These are phyloP conservation scores for Wickerhamia fluorescens DNA, from an alignment of 805 yeast species.

Conservation along the genomic window DNA sequence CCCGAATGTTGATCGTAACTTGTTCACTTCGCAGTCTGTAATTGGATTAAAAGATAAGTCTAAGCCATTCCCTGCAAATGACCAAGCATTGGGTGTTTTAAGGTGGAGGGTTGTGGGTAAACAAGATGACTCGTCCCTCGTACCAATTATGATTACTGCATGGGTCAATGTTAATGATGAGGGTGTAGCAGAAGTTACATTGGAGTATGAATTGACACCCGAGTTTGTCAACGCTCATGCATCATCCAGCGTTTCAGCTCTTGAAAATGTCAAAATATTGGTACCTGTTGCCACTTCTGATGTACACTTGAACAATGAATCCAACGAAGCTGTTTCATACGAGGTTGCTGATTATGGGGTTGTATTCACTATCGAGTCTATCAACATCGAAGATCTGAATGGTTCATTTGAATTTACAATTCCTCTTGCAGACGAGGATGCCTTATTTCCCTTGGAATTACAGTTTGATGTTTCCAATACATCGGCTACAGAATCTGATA, in stretches of 20 bases:
- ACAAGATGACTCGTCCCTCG: slow-evolving; percentile 38
- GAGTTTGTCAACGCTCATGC: slow-evolving; percentile 23
- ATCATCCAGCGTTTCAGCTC: slow-evolving; percentile 25
- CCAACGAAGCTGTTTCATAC: slow-evolving; percentile 42
- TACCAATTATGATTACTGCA: slow-evolving; percentile 70
- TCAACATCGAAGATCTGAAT: slow-evolving; percentile 45
- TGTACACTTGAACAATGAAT: slow-evolving; percentile 43
- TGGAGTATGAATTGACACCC: slow-evolving; percentile 76
- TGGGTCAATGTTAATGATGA: slow-evolving; percentile 73
- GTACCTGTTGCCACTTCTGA: slow-evolving; percentile 63
- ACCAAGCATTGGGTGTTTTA: slow-evolving; percentile 82
- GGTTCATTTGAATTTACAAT: slow-evolving; percentile 79
- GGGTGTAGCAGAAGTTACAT: slow-evolving; percentile 62
- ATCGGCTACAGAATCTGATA: slow-evolving; percentile 31
- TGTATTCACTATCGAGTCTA: slow-evolving; percentile 52
- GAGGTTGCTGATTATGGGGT: slow-evolving; percentile 64
- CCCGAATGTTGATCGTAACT: slow-evolving; percentile 84
- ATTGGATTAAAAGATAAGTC: slow-evolving; percentile 71
- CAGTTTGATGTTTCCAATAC: slow-evolving; percentile 46
- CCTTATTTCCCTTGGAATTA: slow-evolving; percentile 82
- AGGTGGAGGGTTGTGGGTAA: slow-evolving; percentile 81
- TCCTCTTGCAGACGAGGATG: slow-evolving; percentile 71
- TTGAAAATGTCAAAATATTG: slow-evolving; percentile 48
- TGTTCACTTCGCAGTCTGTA: slow-evolving; percentile 49
- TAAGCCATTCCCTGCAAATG: slow-evolving; percentile 86